Percentiles rank a stretch among this genome's conserved stretches.
Conservation (phyloP, 495 filamentous ascomycete species). For the Hypoxylon lenormandii region DNA sequence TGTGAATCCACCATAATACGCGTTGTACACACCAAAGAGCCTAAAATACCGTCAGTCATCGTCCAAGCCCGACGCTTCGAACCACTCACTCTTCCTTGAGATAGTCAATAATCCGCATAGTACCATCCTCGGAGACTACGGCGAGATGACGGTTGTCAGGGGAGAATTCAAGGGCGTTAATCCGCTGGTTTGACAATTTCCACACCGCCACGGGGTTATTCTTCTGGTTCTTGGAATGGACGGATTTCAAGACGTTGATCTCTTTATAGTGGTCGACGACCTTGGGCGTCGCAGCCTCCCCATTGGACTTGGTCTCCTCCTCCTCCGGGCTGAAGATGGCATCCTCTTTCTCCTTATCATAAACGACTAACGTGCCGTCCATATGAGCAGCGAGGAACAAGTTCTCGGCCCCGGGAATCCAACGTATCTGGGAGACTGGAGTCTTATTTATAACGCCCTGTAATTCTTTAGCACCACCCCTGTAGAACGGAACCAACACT, state of each 20-base stretch:
- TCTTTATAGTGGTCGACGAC: conserved; percentile 49
- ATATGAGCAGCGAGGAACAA: conserved; percentile 92
- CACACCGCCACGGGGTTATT: conserved; percentile 89
- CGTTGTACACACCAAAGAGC: conserved; percentile 83
- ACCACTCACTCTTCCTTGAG: conserved; percentile 82
- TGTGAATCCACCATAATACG: conserved; percentile 90
- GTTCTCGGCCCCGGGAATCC: conserved; percentile 94
- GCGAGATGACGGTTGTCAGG: conserved; percentile 88
- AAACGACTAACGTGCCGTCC: conserved; percentile 92
- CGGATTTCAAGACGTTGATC: conserved; percentile 81
- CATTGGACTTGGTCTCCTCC: conserved; percentile 56
- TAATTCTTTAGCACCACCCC: conserved; percentile 20
- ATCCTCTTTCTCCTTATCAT: conserved; percentile 99
- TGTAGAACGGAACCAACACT: neutral
- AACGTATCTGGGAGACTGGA: conserved; percentile 85
- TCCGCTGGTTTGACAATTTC: conserved; percentile 88
- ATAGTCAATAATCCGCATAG: conserved; percentile 88
- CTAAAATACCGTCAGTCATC: conserved; percentile 55
- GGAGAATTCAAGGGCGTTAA: conserved; percentile 89
- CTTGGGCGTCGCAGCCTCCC: conserved; percentile 58
- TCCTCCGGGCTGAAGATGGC: conserved; percentile 68
- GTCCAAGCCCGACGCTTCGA: neutral
- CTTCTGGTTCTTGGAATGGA: conserved; percentile 92
- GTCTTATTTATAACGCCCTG: conserved; percentile 86
- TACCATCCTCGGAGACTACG: conserved; percentile 90